Base-by-base conservation (phyloP, 352 stramenopile genomes). In the Phytopythium vexans region DNA sequence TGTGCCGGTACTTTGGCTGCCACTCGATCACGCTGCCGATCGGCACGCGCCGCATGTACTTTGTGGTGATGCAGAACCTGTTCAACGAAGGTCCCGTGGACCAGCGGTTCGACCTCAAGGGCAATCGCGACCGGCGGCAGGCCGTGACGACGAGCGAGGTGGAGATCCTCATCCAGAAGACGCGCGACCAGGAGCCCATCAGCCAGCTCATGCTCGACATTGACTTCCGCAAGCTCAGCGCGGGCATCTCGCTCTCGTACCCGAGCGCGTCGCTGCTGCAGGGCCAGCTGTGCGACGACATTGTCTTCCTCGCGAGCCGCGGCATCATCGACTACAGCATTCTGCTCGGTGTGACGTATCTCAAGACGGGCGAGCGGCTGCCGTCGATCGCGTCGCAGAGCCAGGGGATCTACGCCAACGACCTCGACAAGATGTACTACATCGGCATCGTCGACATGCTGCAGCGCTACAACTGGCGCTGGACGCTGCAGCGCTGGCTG, bases 241-340 rank as follows among this genome's bases (percentile, higher is more conserved):
- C 66, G 0, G 82, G 79, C 6, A 80, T 94, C 32, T 57, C 68
- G 12, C 55, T 92, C 8, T 74, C 81, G 5, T 72, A 79, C 9
- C 44, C 54, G 1, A 70, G 70, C 36, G 78, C 76, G 0, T 54
- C 68, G 4, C 42, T 60, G 15, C 51, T 88, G 8, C 72, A 92
- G 47, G 76, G 76, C 15, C 82, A 91, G 52, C 58, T 94, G 6
- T 90, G 82, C 52, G 81, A 83, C 45, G 84, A 94, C 54, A 82
- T 94, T 32, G 72, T 89, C 8, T 94, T 94, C 57, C 70, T 94
- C 31, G 84, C 81, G 11, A 89, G 79, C 32, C 82, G 80, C 12
- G 78, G 80, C 15, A 94, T 94, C 58, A 92, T 94, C 39, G 84
- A 94, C 58, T 94, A 94, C 59, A 92, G 81, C 49, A 84, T 94